A percentile compares a stretch with the other conserved stretches of the same genome.
Evolutionary conservation across 78 protist species (phyloP).

Genomic region (Tieghemostelium lacteum): DNA sequence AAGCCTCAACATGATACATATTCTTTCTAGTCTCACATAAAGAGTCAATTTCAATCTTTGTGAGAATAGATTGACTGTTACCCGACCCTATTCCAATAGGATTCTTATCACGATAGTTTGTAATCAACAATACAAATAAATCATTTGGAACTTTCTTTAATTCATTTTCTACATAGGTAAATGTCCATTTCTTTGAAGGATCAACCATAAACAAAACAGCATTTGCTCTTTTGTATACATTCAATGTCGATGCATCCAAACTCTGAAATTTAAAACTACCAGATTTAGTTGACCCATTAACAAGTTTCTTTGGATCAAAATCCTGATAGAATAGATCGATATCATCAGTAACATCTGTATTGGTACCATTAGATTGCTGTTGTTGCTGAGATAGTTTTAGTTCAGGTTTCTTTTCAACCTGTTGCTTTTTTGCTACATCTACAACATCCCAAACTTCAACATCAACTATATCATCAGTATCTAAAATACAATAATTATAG

Average conservation of each 20-base stretch:
- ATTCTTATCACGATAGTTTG: conserved; percentile 48
- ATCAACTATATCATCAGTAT: conserved; percentile 74
- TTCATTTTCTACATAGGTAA: conserved; percentile 46
- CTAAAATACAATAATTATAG: conserved; percentile 3
- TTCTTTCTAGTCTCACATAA: conserved; percentile 8
- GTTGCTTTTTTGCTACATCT: conserved; percentile 28
- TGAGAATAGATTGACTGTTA: not conserved
- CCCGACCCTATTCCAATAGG: conserved; percentile 27
- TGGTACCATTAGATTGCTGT: not conserved
- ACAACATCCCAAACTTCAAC: conserved; percentile 84
- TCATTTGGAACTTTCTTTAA: conserved; percentile 43
- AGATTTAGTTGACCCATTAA: not conserved
- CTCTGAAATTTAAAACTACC: conserved; percentile 52
- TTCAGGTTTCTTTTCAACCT: not conserved
- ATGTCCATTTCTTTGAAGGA: conserved; percentile 72
- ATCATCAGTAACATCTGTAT: not conserved
- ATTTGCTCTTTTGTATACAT: conserved; percentile 50
- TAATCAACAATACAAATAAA: conserved; percentile 14
- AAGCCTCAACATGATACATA: conserved; percentile 54
- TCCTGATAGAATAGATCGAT: not conserved
- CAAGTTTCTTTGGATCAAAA: not conserved
- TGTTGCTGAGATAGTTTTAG: conserved; percentile 3
- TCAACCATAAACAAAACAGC: conserved; percentile 71
- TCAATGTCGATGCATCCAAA: conserved; percentile 54
- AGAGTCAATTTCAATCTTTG: conserved; percentile 7